Evolutionary conservation across 2,329 filamentous ascomycete genomes (phyloP), one percentile per base, ranked within the genome.

Genomic region (Xylariaceae sp.): DNA sequence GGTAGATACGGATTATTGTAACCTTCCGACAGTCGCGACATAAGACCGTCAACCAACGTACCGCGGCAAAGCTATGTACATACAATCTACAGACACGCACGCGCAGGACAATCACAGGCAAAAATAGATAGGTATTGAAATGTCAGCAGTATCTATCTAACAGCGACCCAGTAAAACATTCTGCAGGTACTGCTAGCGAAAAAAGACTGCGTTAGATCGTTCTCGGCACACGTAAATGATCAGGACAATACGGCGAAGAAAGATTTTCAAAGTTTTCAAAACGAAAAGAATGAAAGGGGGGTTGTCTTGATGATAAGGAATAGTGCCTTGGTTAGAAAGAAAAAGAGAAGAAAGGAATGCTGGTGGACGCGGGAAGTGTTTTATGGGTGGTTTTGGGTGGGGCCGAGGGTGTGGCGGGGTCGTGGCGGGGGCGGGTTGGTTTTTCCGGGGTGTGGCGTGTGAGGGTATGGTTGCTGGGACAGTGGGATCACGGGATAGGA

Each of bases 111-210:
- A 45, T 15, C 41, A 13, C 23, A 5, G 4, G 23, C 23, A 30
- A n/a, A 45, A 45, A 6, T 30, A 30, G 13, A 45, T n/a, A 30
- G 13, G 17, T n/a, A 45, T 41, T n/a, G 1, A 45, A 4, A 82
- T 96, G 90, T 96, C 75, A 82, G 88, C 90, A 91, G 86, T 85
- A 85, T 84, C 92, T 96, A 96, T 96, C 92, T 96, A 96, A 93
- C 91, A 82, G 88, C 86, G 57, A 84, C 82, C 89, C 88, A 89
- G 90, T 85, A 75, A 76, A 72, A 57, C 67, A 57, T 67, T 66
- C 77, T 72, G 84, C 89, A 92, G 90, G 89, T 88, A 88, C 89
- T 85, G 92, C 89, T 97, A 97, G 92, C 92, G 92, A 92, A 96
- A 92, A 92, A 90, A 89, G 88, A 88, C 88, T 90, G 88, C 87